A percentile compares a stretch with the other conserved stretches of the same genome.
Conservation (phyloP, 2,329 filamentous ascomycete species). For the Arthrobotrys iridis region DNA sequence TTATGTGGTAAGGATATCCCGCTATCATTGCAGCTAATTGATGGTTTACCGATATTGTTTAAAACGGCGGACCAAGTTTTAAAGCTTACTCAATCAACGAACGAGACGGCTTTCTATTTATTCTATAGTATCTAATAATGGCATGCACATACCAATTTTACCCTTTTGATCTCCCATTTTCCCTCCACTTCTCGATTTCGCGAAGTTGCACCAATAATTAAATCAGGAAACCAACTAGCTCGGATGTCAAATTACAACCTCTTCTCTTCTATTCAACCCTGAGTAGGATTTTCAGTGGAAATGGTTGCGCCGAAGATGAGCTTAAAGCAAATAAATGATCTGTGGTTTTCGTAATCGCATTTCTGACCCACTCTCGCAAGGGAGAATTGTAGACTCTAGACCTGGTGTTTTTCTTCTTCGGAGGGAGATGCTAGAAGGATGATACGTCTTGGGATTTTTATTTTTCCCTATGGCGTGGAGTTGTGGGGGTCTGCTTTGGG, state of each 20-base stretch:
- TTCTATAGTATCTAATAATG: slow-evolving; percentile 23
- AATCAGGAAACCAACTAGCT: slow-evolving; percentile 68
- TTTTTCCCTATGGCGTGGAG: slow-evolving; percentile 6
- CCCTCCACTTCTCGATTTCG: background rate
- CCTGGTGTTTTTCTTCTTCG: slow-evolving; percentile 15
- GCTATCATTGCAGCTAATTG: too few species aligned
- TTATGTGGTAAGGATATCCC: too few species aligned
- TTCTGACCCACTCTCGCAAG: slow-evolving; percentile 28
- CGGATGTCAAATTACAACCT: slow-evolving; percentile 99
- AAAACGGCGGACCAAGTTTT: background rate
- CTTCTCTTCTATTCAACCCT: slow-evolving; percentile 62
- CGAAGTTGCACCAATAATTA: background rate
- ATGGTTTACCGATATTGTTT: too few species aligned
- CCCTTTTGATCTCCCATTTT: background rate
- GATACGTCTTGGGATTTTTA: slow-evolving; percentile 22
- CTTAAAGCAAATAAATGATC: slow-evolving; percentile 72
- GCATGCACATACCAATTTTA: background rate
- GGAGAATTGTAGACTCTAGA: slow-evolving; percentile 19
- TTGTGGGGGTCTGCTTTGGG: slow-evolving; percentile 14
- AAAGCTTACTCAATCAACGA: background rate
- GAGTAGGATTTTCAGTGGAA: slow-evolving; percentile 80
- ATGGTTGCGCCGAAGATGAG: slow-evolving; percentile 99
- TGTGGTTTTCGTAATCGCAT: slow-evolving; percentile 16
- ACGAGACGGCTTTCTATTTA: slow-evolving; percentile 1
- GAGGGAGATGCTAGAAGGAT: slow-evolving; percentile 2